A percentile compares a stretch with the other conserved stretches of the same genome.
Conservation (phyloP, 176 grass and related monocot species). For the Calamus simplicifolius region DNA sequence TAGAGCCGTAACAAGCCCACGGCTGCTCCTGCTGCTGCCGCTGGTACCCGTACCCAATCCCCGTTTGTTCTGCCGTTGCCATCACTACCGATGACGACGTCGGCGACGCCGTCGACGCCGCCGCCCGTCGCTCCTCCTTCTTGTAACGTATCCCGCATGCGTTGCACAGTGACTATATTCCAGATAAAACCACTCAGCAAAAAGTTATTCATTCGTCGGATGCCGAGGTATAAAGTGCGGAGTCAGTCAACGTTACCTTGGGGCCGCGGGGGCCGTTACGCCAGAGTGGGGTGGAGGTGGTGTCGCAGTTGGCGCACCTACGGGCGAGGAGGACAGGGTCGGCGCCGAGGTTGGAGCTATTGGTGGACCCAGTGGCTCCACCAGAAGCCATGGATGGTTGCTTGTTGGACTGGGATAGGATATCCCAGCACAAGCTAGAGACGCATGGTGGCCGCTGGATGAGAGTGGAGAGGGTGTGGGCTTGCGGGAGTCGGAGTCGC, state of each 20-base stretch:
- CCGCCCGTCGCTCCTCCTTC: conserved; percentile 93
- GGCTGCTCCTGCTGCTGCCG: conserved; percentile 31
- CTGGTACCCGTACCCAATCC: conserved; percentile 47
- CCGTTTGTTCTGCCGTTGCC: conserved; percentile 29
- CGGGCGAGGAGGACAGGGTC: conserved; percentile 37
- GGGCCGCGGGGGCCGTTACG: conserved; percentile 83
- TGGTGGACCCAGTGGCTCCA: neutral
- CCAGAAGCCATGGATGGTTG: neutral
- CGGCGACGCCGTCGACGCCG: conserved; percentile 35
- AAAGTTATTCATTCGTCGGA: too few species aligned
- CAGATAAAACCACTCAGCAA: too few species aligned
- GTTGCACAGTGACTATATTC: conserved; percentile 79
- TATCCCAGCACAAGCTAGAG: conserved; percentile 27
- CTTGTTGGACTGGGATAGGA: conserved; percentile 13
- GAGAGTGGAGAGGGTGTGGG: neutral
- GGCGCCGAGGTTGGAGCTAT: neutral
- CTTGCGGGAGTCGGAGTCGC: conserved; percentile 16
- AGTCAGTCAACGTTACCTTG: conserved; percentile 33
- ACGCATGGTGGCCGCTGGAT: conserved; percentile 8
- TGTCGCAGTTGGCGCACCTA: conserved; percentile 93
- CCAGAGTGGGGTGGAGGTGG: conserved; percentile 90
- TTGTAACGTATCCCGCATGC: conserved; percentile 98
- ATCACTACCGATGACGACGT: conserved; percentile 12
- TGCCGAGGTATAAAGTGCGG: too few species aligned
- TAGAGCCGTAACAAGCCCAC: conserved; percentile 73